Conservation (phyloP, 441 rosid species). For the Kokia cookei region DNA sequence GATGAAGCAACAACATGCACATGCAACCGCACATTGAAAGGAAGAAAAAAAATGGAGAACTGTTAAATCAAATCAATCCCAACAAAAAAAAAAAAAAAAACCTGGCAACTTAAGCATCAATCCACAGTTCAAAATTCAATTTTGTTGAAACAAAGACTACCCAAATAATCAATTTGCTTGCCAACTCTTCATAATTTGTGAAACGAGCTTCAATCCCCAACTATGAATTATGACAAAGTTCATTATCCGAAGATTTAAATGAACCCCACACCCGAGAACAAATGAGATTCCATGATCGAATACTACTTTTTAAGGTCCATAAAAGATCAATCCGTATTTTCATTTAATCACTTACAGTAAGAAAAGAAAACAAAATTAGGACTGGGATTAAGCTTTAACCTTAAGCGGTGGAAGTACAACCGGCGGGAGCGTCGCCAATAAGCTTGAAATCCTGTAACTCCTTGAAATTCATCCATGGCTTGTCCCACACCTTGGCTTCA, state of each 20-base stretch:
- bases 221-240: not conserved
- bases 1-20: not conserved
- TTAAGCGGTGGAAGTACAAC: slow-evolving; percentile 3
- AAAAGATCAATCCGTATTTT: not conserved
- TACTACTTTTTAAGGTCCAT: not conserved
- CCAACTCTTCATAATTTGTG: not conserved
- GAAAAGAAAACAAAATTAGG: not conserved
- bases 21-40: not conserved
- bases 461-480: slow-evolving; percentile 73
- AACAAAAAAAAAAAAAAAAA: not conserved
- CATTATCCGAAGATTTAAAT: no score
- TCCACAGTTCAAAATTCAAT: not conserved
- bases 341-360: not conserved
- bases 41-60: not conserved
- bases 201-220: not conserved
- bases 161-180: not conserved
- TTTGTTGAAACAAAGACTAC: not conserved
- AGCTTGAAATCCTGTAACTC: slow-evolving; percentile 67
- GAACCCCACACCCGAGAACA: no score
- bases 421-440: slow-evolving; percentile 35
- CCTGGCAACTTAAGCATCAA: not conserved
- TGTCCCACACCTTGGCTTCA: slow-evolving; percentile 85
- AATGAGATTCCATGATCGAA: no score
- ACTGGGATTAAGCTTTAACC: slow-evolving; percentile 7
- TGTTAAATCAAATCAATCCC: not conserved